Conservation (phyloP, 768 basidiomycete genomes). For the Boletus barrowsii region DNA sequence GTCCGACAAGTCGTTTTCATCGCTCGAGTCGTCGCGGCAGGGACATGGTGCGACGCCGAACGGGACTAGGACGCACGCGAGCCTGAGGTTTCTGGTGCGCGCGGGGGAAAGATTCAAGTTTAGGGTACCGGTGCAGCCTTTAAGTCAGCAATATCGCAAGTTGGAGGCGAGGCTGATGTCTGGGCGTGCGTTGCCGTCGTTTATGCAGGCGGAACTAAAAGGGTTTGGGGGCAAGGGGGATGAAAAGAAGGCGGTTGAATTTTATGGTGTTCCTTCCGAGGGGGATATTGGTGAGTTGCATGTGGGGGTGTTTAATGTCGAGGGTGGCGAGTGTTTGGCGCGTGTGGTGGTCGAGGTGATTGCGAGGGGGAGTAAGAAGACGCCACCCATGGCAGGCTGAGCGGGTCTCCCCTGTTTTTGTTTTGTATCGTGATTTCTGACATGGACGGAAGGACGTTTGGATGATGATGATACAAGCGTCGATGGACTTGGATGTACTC, state of each 20-base stretch:
- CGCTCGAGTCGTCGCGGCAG: conserved; percentile 57
- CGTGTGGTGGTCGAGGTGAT: conserved; percentile 58
- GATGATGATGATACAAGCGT: conserved; percentile 2
- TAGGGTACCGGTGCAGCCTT: conserved; percentile 42
- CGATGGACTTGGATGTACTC: conserved; percentile 7
- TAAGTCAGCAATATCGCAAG: conserved; percentile 30
- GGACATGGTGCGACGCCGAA: conserved; percentile 28
- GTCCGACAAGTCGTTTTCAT: conserved; percentile 53
- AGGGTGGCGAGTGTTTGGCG: conserved; percentile 51
- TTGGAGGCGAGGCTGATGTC: conserved; percentile 50
- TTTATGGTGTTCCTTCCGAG: conserved; percentile 50
- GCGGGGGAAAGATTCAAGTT: conserved; percentile 60
- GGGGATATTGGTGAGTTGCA: conserved; percentile 52
- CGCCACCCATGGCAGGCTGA: conserved; percentile 25
- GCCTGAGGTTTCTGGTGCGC: conserved; percentile 47
- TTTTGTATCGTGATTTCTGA: conserved; percentile 12
- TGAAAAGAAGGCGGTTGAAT: conserved; percentile 50
- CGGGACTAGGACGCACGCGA: conserved; percentile 22
- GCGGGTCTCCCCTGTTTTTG: conserved; percentile 19
- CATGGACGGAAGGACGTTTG: not conserved
- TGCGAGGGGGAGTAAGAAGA: conserved; percentile 28
- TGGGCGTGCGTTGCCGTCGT: conserved; percentile 52
- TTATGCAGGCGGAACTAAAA: conserved; percentile 52
- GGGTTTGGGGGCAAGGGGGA: conserved; percentile 32
- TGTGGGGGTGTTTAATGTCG: conserved; percentile 52